Conservation (phyloP, 2,329 filamentous ascomycete genomes). For the Fusarium chaquense region DNA sequence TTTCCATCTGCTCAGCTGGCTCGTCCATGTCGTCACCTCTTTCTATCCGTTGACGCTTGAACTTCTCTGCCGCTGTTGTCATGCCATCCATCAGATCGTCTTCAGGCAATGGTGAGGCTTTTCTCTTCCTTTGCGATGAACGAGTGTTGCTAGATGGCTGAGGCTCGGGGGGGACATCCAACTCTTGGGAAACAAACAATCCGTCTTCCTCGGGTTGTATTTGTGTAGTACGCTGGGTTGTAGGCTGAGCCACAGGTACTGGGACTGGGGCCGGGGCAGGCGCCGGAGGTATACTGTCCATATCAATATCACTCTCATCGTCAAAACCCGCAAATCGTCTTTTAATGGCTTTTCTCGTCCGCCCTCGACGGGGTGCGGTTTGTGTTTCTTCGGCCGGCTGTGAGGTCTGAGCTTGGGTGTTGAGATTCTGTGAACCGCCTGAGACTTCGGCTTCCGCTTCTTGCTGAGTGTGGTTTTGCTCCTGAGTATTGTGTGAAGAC, state of each 20-base stretch:
- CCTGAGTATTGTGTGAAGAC: conserved; percentile 43
- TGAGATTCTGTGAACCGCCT: conserved; percentile 10
- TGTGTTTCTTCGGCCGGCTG: conserved; percentile 44
- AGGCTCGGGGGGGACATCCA: conserved; percentile 39
- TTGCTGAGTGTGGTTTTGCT: conserved; percentile 12
- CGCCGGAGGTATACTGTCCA: conserved; percentile 41
- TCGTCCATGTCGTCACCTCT: conserved; percentile 62
- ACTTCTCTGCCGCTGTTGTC: conserved; percentile 79
- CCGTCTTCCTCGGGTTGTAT: conserved; percentile 52
- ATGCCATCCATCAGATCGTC: conserved; percentile 76
- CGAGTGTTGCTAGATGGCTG: conserved; percentile 39
- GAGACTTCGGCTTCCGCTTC: conserved; percentile 14
- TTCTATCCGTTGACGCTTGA: conserved; percentile 82
- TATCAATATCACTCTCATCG: conserved; percentile 57
- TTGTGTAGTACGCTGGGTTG: neutral
- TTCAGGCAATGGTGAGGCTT: conserved; percentile 56
- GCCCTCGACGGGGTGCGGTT: conserved; percentile 38
- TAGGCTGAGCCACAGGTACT: neutral
- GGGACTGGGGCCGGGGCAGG: conserved; percentile 13
- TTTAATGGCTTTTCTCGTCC: conserved; percentile 56
- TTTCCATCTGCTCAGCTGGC: conserved; percentile 45
- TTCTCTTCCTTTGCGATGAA: conserved; percentile 60
- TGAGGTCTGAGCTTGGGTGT: conserved; percentile 17
- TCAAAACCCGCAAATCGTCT: conserved; percentile 81
- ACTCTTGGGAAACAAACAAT: conserved; percentile 69